These are phyloP conservation scores for Venustampulla echinocandica DNA, from an alignment of 495 filamentous ascomycete genomes.

Conservation along the genomic window DNA sequence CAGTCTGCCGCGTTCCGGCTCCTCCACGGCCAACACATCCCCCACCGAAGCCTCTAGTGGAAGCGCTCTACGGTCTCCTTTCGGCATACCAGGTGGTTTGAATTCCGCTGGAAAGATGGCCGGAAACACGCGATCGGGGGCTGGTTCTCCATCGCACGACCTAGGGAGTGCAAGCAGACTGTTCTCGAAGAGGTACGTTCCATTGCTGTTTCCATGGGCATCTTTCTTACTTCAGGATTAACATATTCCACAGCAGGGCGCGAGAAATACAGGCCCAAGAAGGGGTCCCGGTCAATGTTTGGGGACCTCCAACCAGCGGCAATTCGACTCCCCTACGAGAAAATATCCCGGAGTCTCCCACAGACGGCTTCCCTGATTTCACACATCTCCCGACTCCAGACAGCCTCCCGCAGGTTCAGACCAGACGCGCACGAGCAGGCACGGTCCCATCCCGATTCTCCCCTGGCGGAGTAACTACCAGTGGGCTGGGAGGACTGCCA, in stretches of 20 bases:
- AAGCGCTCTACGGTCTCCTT: constrained; percentile 62
- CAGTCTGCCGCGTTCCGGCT: constrained; percentile 67
- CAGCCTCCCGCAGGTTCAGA: constrained; percentile 40
- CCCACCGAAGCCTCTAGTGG: constrained; percentile 72
- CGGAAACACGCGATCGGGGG: constrained; percentile 70
- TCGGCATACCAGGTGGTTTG: constrained; percentile 57
- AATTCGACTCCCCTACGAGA: constrained; percentile 93
- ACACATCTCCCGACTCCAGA: constrained; percentile 52
- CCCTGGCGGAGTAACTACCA: constrained; percentile 48
- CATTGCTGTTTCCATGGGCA: neutral
- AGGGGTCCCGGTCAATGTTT: constrained; percentile 69
- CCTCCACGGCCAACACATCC: constrained; percentile 79
- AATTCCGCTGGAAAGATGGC: constrained; percentile 59
- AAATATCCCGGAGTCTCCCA: constrained; percentile 95
- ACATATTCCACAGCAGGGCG: constrained; percentile 46
- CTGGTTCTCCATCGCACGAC: constrained; percentile 96
- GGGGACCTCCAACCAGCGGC: constrained; percentile 92
- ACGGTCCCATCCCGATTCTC: constrained; percentile 94
- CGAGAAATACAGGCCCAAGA: constrained; percentile 97
- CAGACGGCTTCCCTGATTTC: constrained; percentile 91
- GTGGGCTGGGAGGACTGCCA: constrained; percentile 49
- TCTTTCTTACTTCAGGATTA: neutral
- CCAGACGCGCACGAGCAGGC: constrained; percentile 75
- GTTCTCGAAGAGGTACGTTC: constrained; percentile 82
- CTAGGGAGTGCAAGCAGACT: constrained; percentile 59